phyloP scores from a whole-genome alignment of 441 rosid genomes.

The Erysimum cheiri region DNA sequence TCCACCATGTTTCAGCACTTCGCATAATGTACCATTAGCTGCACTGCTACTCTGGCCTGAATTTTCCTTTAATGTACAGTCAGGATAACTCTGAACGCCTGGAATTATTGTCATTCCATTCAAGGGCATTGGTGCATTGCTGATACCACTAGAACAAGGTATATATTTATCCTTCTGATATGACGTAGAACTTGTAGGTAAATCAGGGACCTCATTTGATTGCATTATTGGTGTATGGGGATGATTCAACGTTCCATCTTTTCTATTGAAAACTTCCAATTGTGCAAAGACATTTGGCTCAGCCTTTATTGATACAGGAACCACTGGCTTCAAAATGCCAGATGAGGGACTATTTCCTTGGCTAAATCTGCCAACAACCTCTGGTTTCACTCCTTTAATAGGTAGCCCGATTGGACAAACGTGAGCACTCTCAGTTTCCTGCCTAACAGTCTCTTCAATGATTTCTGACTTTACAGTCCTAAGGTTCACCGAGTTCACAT shows the following conservation, averaged over 20 bases:
- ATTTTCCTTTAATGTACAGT: slow-evolving; percentile 28
- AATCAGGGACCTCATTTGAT: slow-evolving; percentile 34
- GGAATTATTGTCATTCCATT: slow-evolving; percentile 31
- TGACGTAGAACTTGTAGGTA: slow-evolving; percentile 43
- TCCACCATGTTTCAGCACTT: slow-evolving; percentile 41
- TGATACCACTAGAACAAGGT: slow-evolving; percentile 37
- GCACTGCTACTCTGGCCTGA: slow-evolving; percentile 33
- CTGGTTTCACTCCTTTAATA: slow-evolving; percentile 53
- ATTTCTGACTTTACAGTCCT: slow-evolving; percentile 69
- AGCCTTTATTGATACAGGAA: slow-evolving; percentile 52
- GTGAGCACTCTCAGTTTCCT: slow-evolving; percentile 40
- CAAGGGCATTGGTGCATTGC: slow-evolving; percentile 38
- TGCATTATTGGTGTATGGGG: slow-evolving; percentile 38
- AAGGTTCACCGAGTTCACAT: slow-evolving; percentile 38
- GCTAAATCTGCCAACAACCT: slow-evolving; percentile 47
- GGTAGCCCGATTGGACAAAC: slow-evolving; percentile 31
- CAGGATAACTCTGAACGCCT: slow-evolving; percentile 35
- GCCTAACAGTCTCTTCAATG: slow-evolving; percentile 51
- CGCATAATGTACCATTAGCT: slow-evolving; percentile 8
- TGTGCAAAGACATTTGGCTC: slow-evolving; percentile 53
- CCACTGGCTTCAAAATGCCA: slow-evolving; percentile 40
- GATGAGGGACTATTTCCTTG: slow-evolving; percentile 38
- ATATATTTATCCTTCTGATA: slow-evolving; percentile 39
- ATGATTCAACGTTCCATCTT: slow-evolving; percentile 44
- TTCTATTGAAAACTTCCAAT: slow-evolving; percentile 38